Evolutionary conservation across 352 stramenopile species (phyloP), one percentile per base, ranked within the genome.

Genomic region (Elongisporangium prolatum): DNA sequence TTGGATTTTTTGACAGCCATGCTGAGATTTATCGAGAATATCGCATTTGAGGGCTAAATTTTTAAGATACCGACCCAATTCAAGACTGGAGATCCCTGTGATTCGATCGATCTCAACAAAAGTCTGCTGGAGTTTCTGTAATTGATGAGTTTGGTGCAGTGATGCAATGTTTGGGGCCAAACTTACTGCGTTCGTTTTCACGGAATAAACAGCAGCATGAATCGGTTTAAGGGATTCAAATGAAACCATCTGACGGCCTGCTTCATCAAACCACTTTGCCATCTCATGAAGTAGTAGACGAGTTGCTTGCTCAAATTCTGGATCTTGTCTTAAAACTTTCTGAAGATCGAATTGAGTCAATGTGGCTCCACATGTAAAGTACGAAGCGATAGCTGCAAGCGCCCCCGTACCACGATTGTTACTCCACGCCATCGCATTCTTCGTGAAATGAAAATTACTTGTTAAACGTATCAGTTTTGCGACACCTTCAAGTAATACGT

Each of bases 391-490:
- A 4, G 65, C 17, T 4, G 72, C 56, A 18, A 86, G 58, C 3
- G 75, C 59, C 4, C 72, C 74, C 2, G 67, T 75, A 3, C 72
- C 70, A 37, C 71, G 76, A 50, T 74, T 88, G 49, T 61, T 77
- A 50, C 73, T 87, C 73, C 73, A 89, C 3, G 63, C 57, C 28
- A 79, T 68, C 3, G 76, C 76, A 25, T 88, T 86, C 53, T 85
- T 84, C 3, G 77, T 75, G 37, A 85, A 86, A 54, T 84, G 75
- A 28, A 89, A 88, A 37, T 80, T 87, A 37, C 67, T 74, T 2
- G 76, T 69, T 8, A 89, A 72, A 1, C 77, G 75, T 60, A 87
- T 75, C 8, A 91, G 57, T 21, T 67, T 52, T 6, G 78, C 73
- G 17, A 89, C 59, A 1, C 71, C 64, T 49, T 88, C 77, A 10